Base-by-base conservation (phyloP, 805 yeast genomes). In the Starmerella gropengiesseri region DNA sequence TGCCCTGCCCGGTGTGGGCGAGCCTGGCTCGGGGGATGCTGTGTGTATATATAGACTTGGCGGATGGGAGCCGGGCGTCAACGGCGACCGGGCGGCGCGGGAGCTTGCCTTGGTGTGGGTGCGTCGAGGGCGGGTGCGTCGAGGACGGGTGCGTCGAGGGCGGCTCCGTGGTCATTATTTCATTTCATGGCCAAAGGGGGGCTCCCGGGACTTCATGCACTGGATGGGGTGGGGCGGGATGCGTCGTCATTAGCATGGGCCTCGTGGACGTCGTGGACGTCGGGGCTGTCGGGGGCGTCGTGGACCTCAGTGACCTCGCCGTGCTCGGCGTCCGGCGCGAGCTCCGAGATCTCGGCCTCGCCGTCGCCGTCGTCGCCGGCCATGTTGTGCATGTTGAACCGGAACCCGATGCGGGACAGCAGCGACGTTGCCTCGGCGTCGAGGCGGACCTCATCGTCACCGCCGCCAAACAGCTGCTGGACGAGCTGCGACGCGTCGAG, bases 391-490 rank as follows among this genome's bases (percentile, higher is more conserved):
- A 47, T 44, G 43, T 48, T 44, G 28, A 51, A 41, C 7, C 53
- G 44, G 38, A 54, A 46, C 12, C 58, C 58, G 25, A 54, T 50
- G 12, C 55, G 44, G 27, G 55, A 48, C 28, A 54, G 49, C 34
- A 54, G 40, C 34, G 51, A 43, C 23, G 53, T 46, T 21, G 58
- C 54, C 33, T 53, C 58, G 7, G 55, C 43, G 39, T 49, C 45
- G 29, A 53, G 49, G 20, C 47, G 45, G 16, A 23, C 31, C 16
- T 25, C 37, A 32, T 54, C 56, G 42, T 49, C 50, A 31, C 50
- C 52, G 35, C 51, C 53, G 31, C 55, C 50, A 37, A 54, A 52
- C 30, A 54, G 50, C 49, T 50, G 56, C 47, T 54, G 57, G 28
- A 53, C 50, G 28, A 49, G 49, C 47, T 53, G 56, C 18, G 51